These are phyloP conservation scores for Quercus rubra DNA, from an alignment of 306 rosid genomes.

Conservation along the genomic window DNA sequence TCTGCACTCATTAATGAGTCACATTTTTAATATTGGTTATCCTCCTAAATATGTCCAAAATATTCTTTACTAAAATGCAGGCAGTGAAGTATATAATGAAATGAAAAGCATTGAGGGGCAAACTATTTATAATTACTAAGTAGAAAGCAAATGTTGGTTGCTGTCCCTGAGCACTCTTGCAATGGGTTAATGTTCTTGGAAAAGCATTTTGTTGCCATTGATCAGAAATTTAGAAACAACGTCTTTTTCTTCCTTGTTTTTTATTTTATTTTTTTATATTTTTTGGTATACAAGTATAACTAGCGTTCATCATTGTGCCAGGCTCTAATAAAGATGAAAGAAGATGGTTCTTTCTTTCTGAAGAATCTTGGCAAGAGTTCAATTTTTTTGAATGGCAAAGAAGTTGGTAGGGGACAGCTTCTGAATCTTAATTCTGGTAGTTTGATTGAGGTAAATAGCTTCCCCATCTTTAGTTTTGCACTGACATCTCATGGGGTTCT, in stretches of 20 bases:
- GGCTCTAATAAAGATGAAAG: conserved; percentile 83
- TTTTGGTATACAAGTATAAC: conserved; percentile 14
- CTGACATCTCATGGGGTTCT: neutral
- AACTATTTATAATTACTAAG: neutral
- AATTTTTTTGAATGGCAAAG: conserved; percentile 75
- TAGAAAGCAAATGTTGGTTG: conserved; percentile 1
- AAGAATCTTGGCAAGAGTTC: conserved; percentile 68
- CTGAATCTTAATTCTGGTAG: conserved; percentile 44
- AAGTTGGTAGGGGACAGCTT: conserved; percentile 49
- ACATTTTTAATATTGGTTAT: conserved; percentile 8
- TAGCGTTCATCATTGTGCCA: conserved; percentile 19
- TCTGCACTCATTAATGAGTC: neutral
- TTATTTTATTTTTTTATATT: neutral
- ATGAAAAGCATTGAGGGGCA: neutral
- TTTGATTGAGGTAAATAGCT: conserved; percentile 65
- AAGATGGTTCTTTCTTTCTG: conserved; percentile 62
- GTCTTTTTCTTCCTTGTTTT: neutral
- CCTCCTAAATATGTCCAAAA: neutral
- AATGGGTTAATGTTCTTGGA: conserved; percentile 8
- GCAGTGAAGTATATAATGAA: neutral
- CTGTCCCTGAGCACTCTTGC: neutral
- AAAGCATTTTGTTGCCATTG: neutral
- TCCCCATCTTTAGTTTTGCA: conserved; percentile 16
- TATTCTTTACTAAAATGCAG: neutral
- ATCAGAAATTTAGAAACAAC: neutral